Base-by-base conservation (phyloP, 2,329 filamentous ascomycete genomes). In the Xylaria hypoxylon region DNA sequence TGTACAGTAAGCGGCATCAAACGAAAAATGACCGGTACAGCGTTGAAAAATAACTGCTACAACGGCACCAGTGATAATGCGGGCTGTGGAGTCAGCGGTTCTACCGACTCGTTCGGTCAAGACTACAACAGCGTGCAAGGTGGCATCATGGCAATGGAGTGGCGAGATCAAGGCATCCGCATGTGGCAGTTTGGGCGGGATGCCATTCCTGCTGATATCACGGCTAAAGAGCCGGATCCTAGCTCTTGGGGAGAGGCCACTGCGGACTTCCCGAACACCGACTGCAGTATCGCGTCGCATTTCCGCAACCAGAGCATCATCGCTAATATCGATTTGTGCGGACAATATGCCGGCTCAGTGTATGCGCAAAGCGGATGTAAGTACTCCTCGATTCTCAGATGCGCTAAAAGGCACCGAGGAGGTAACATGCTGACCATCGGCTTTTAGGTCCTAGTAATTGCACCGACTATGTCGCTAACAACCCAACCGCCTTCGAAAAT, bases 301-400 rank as follows among this genome's bases (percentile, higher is more conserved):
- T 91, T 91, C 76, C 81, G 77, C 60, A 91, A 91, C 72, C 85
- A 89, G 75, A 89, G 86, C 70, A 90, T 91, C 70, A 83, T 91
- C 68, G 84, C 84, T 47, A 90, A 91, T 72, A 90, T 91, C 68
- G 86, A 89, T 74, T 77, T 91, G 7, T 91, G 89, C 69, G 89
- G 89, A 0, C 76, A 84, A 45, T 80, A 86, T 70, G 85, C 84
- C 3, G 83, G 84, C 51, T 79, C 78, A 2, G 77, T 79, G 38
- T 87, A 83, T 71, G 77, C 78, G 2, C 70, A 77, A 13, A 85
- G 85, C 22, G 83, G 81, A 59, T 84, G 82, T 77, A 70, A 76
- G 74, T 77, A 7, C 26, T 50, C 56, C 19, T 38, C 10, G 10
- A 42, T 7, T 11, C 17, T 26, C 2, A 45, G 15, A 35, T 13